Conservation (phyloP, 306 rosid species). For the Begonia loranthoides region DNA sequence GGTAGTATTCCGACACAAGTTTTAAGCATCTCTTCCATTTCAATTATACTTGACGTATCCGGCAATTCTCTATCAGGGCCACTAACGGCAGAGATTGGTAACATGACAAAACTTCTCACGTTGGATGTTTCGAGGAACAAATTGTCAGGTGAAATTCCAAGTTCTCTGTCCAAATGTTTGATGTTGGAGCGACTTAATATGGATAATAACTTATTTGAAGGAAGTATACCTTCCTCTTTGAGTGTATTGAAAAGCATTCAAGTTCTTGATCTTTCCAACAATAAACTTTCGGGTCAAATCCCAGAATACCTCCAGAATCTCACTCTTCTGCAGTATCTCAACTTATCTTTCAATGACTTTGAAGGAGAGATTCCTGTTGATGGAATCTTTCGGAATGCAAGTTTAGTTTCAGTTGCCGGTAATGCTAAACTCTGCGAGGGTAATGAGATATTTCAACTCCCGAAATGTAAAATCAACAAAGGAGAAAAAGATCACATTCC, state of each 20-base stretch:
- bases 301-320: conserved; percentile 1
- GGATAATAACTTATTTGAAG: conserved; percentile 4
- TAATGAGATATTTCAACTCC: background rate
- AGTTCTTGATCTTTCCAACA: background rate
- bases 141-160: conserved; percentile 1
- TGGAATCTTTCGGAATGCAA: conserved; percentile 4
- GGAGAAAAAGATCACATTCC: background rate
- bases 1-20: conserved; percentile 1
- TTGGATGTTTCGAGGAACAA: conserved; percentile 4
- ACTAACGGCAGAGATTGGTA: conserved; percentile 7
- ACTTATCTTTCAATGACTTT: conserved; percentile 6
- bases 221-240: conserved; percentile 4
- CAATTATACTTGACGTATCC: background rate
- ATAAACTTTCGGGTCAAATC: conserved; percentile 4
- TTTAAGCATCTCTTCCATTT: background rate
- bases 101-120: background rate
- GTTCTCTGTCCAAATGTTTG: background rate
- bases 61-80: conserved; percentile 1
- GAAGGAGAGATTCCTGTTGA: conserved; percentile 10
- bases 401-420: background rate
- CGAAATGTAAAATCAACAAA: background rate
- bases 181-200: background rate
- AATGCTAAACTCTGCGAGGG: conserved; percentile 10
- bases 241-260: background rate
- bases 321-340: conserved; percentile 1